Conservation (phyloP, 23 red algal species). For the Gracilaria caudata region DNA sequence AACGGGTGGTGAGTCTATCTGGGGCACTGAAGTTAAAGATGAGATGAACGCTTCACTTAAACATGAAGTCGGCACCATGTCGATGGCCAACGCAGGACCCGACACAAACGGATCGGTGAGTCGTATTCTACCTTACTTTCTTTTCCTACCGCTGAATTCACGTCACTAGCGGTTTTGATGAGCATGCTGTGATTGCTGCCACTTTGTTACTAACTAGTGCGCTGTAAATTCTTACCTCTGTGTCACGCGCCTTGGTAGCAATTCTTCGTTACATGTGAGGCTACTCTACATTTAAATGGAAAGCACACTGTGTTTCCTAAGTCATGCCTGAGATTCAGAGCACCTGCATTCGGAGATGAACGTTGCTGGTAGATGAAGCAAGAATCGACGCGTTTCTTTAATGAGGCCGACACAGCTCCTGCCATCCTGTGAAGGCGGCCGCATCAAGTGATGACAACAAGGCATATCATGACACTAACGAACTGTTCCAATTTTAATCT, state of each 20-base stretch:
- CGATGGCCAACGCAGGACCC: constrained; percentile 94
- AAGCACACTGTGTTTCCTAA: constrained; percentile 86
- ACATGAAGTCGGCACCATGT: constrained; percentile 61
- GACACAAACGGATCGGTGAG: constrained; percentile 95
- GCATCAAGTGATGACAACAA: neutral
- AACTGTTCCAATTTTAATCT: neutral
- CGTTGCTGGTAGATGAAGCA: no score
- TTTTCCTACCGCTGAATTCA: neutral
- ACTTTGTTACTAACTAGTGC: neutral
- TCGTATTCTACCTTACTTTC: constrained; percentile 15
- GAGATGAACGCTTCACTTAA: constrained; percentile 65
- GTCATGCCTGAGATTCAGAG: no score
- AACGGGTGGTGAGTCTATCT: constrained; percentile 81
- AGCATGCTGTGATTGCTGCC: neutral
- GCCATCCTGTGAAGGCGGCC: neutral
- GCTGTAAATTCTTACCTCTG: neutral
- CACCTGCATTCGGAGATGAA: no score
- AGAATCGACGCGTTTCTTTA: no score
- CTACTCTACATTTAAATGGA: constrained; percentile 60
- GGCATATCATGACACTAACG: constrained; percentile 1
- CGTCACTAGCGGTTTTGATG: neutral
- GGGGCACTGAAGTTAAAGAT: constrained; percentile 81
- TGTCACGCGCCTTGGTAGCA: constrained; percentile 13
- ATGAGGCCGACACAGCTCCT: neutral
- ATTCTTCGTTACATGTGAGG: constrained; percentile 73